A percentile compares a stretch with the other conserved stretches of the same genome.
Conservation (phyloP, 2,329 filamentous ascomycete genomes). For the Aspergillus candidus region DNA sequence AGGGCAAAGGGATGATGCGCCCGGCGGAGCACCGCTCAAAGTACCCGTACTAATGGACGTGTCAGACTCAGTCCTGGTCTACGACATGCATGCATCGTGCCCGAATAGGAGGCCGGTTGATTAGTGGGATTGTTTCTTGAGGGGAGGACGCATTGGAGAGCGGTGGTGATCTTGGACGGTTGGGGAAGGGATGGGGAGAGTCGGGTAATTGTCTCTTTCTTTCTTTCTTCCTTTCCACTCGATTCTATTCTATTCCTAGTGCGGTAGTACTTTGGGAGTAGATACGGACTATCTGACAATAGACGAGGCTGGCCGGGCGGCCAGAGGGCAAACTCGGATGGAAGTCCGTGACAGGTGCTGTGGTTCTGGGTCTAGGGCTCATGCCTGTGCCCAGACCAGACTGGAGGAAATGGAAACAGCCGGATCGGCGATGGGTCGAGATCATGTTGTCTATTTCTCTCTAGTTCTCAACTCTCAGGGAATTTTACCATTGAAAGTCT, state of each 20-base stretch:
- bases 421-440: constrained; percentile 1
- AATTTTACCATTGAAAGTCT: too few relatives aligned
- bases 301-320: background rate
- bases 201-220: background rate
- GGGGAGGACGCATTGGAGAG: background rate
- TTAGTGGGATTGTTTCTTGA: too few relatives aligned
- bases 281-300: background rate
- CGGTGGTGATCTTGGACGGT: background rate
- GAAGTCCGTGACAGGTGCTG: background rate
- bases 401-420: constrained; percentile 1
- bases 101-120: too few relatives aligned
- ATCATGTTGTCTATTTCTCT: background rate
- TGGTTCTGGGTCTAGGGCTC: too few relatives aligned
- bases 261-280: too few relatives aligned
- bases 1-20: too few relatives aligned
- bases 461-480: too few relatives aligned
- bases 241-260: background rate
- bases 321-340: background rate
- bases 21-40: too few relatives aligned
- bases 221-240: background rate
- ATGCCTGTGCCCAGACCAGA: background rate
- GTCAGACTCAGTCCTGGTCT: too few relatives aligned
- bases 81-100: too few relatives aligned
- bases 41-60: too few relatives aligned
- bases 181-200: background rate